Evolutionary conservation across 1,284 basidiomycete genomes (phyloP).

Genomic region (Erythrobasidium hasegawianum): DNA sequence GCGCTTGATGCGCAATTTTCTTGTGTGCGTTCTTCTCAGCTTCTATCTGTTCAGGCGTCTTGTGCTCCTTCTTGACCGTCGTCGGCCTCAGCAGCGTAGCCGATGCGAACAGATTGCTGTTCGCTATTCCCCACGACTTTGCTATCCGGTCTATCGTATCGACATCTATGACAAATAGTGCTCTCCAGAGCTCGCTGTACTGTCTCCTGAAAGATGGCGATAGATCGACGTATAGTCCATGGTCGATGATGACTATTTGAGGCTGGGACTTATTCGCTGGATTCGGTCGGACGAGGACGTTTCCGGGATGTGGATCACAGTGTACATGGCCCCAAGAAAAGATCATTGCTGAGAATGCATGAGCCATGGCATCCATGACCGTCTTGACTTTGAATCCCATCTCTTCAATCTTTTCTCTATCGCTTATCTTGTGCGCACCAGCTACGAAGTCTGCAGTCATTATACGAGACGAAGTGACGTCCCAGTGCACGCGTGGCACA

Average conservation of each 20-base stretch:
- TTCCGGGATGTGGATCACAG: slow-evolving; percentile 49
- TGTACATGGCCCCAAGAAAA: slow-evolving; percentile 87
- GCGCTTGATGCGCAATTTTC: slow-evolving; percentile 49
- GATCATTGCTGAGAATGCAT: slow-evolving; percentile 57
- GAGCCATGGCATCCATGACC: slow-evolving; percentile 71
- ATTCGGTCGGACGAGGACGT: slow-evolving; percentile 64
- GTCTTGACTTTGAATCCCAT: slow-evolving; percentile 55
- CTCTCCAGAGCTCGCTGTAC: slow-evolving; percentile 68
- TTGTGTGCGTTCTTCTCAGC: slow-evolving; percentile 41
- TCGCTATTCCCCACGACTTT: slow-evolving; percentile 70
- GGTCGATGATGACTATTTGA: slow-evolving; percentile 81
- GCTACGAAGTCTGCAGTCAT: slow-evolving; percentile 65
- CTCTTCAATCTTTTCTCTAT: slow-evolving; percentile 54
- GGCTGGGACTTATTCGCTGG: slow-evolving; percentile 60
- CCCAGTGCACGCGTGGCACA: slow-evolving; percentile 71
- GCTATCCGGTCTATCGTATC: slow-evolving; percentile 62
- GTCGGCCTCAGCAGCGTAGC: slow-evolving; percentile 45
- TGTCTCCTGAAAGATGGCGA: slow-evolving; percentile 42
- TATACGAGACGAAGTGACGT: slow-evolving; percentile 68
- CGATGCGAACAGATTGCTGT: slow-evolving; percentile 63
- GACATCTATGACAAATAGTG: slow-evolving; percentile 68
- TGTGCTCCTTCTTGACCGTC: slow-evolving; percentile 38
- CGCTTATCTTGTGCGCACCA: slow-evolving; percentile 56
- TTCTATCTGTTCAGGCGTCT: slow-evolving; percentile 37
- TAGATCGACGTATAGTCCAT: slow-evolving; percentile 62